Base-by-base conservation (phyloP, 2,329 filamentous ascomycete genomes). In the Penicillium sp. region DNA sequence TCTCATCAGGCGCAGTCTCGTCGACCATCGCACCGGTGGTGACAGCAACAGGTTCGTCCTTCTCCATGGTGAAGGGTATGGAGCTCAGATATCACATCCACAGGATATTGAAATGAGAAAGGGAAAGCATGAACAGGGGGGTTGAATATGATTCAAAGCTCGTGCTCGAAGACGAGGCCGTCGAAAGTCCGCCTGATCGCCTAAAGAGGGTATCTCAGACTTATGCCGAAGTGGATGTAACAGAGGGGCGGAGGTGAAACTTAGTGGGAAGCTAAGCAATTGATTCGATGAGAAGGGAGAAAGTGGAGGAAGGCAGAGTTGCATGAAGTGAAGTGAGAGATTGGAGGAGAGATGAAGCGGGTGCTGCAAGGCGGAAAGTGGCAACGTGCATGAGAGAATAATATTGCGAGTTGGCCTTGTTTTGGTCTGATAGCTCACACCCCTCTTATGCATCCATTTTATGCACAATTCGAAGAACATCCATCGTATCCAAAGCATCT, bases 1-100 rank as follows among this genome's bases (percentile, higher is more conserved):
- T 66, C 31, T 70, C 69, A 45, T 61, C 63, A 4, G 67, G 58
- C 4, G 62, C 66, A 17, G 58, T 62, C 48, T 66, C 67, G 19
- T 69, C 64, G 45, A 61, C 58, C 56, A 49, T 55, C 21, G 57
- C 54, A 46, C 59, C 57, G 21, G 59, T 53, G 56, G 65, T 62
- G 12, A 63, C 50, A 46, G 66, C 66, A 58, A 68, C 56, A 48
- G 67, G 61, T 46, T 69, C 61, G 25, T 54, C 41, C 46, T 63
- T 65, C 61, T 64, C 63, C 63, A 65, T 65, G 33, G 17, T 47
- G 49, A 49, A 52, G 12, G 2, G 13, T 45, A 37, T 38, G 42
- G 40, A 51, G 50, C 31, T 25, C 21, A 33, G 47, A 46, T 9
- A 9, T 29, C 9, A 33, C 31, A 21, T 48, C 45, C 21, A 61